phyloP scores from a whole-genome alignment of 2,329 filamentous ascomycete genomes.

The Pyrenophora tritici-repentis region DNA sequence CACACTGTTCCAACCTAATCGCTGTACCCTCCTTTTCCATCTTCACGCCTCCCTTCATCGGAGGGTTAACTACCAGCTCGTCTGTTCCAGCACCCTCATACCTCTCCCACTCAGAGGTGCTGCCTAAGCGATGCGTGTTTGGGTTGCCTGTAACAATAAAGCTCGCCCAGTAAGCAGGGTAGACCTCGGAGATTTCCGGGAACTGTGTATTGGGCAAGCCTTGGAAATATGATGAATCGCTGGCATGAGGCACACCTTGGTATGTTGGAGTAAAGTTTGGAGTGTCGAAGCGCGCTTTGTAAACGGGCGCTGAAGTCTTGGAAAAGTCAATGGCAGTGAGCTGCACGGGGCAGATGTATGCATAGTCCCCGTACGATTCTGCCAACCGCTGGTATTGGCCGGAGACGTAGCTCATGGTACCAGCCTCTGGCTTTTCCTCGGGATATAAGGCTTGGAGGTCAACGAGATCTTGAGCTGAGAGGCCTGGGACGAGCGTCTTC shows the following conservation, averaged over 20 bases:
- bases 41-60: conserved; percentile 24
- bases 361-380: conserved; percentile 48
- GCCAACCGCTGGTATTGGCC: conserved; percentile 53
- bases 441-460: conserved; percentile 42
- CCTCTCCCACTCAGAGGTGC: conserved; percentile 35
- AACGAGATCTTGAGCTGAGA: conserved; percentile 34
- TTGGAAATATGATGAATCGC: conserved; percentile 40
- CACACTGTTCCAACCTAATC: conserved; percentile 37
- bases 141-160: conserved; percentile 45
- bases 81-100: conserved; percentile 26
- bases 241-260: conserved; percentile 42
- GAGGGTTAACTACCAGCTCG: conserved; percentile 33
- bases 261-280: conserved; percentile 35
- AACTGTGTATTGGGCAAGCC: conserved; percentile 32
- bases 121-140: conserved; percentile 31
- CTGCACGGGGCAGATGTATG: conserved; percentile 45
- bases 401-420: conserved; percentile 46
- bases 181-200: conserved; percentile 38
- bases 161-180: conserved; percentile 44
- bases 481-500: conserved; percentile 35
- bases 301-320: conserved; percentile 31
- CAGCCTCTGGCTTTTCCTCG: conserved; percentile 16
- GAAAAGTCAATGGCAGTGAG: conserved; percentile 37
- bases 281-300: conserved; percentile 46
- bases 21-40: conserved; percentile 35